These are phyloP conservation scores for Nitzschia inconspicua DNA, from an alignment of 108 stramenopile genomes.

Conservation along the genomic window DNA sequence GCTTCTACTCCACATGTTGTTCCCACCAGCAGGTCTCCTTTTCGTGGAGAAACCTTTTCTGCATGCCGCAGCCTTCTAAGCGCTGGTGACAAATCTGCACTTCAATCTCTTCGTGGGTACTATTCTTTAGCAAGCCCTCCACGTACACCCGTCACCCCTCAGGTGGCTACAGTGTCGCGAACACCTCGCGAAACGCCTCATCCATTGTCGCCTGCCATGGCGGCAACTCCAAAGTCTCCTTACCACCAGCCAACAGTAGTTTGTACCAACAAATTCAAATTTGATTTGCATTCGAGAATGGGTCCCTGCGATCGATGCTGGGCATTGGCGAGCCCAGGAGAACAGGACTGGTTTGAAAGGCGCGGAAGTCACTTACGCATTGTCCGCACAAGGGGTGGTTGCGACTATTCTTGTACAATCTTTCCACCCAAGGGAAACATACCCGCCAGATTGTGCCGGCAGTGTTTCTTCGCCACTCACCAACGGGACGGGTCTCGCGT, in stretches of 20 bases:
- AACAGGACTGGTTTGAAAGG: conserved; percentile 4
- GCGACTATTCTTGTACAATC: conserved; percentile 10
- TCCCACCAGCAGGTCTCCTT: not conserved
- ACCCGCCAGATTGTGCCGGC: conserved; percentile 14
- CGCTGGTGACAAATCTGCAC: no score
- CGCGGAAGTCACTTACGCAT: conserved; percentile 24
- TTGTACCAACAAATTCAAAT: conserved; percentile 8
- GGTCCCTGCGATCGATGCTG: conserved; percentile 30
- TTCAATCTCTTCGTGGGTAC: not conserved
- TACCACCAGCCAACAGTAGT: not conserved
- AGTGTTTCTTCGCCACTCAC: conserved; percentile 24
- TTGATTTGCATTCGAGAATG: conserved; percentile 7
- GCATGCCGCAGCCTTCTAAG: no score
- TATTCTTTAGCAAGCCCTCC: not conserved
- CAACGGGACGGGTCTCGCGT: not conserved
- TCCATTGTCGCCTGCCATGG: no score
- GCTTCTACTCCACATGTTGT: conserved; percentile 3
- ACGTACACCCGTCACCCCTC: not conserved
- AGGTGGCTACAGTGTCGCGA: no score
- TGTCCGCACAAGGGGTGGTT: conserved; percentile 21
- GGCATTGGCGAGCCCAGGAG: conserved; percentile 12
- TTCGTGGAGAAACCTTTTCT: no score
- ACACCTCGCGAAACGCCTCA: no score
- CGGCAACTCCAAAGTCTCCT: no score
- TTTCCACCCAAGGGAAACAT: conserved; percentile 13